Conservation (phyloP, 2,329 filamentous ascomycete species). For the Aureobasidium uvarum region DNA sequence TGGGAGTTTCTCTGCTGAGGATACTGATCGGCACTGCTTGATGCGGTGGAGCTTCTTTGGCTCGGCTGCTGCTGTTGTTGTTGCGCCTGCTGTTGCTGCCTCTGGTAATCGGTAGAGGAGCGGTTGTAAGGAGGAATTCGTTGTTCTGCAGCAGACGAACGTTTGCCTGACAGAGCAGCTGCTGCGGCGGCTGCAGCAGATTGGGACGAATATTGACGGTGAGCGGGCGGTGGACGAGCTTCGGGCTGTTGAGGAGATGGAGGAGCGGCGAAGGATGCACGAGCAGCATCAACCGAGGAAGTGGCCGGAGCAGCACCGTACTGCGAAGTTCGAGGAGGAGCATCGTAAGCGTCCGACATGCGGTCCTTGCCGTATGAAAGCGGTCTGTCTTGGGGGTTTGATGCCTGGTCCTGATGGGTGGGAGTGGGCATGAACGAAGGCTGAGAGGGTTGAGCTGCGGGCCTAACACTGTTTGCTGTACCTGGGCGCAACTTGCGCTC, state of each 20-base stretch:
- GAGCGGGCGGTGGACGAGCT: conserved; percentile 48
- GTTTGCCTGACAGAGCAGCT: conserved; percentile 43
- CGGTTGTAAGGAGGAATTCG: conserved; percentile 43
- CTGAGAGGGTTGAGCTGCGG: conserved; percentile 45
- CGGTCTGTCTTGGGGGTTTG: conserved; percentile 39
- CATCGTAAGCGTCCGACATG: conserved; percentile 39
- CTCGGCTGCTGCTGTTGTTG: conserved; percentile 25
- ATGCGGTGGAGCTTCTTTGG: conserved; percentile 31
- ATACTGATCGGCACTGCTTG: conserved; percentile 29
- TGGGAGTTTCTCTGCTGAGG: conserved; percentile 36
- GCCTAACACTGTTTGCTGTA: conserved; percentile 41
- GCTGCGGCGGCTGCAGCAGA: conserved; percentile 49
- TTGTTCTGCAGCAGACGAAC: conserved; percentile 44
- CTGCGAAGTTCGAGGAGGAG: conserved; percentile 38
- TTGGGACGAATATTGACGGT: conserved; percentile 52
- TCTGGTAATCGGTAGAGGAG: conserved; percentile 46
- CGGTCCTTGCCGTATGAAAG: conserved; percentile 52
- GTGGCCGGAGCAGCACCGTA: neutral
- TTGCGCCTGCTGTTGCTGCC: conserved; percentile 28
- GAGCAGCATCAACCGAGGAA: conserved; percentile 50
- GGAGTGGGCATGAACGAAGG: conserved; percentile 37
- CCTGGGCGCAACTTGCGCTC: conserved; percentile 64
- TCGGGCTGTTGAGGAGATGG: conserved; percentile 47
- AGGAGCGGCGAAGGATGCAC: conserved; percentile 44
- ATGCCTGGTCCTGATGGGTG: conserved; percentile 31